phyloP scores from a whole-genome alignment of 2,329 filamentous ascomycete genomes.

The Aspergillus sclerotialis region DNA sequence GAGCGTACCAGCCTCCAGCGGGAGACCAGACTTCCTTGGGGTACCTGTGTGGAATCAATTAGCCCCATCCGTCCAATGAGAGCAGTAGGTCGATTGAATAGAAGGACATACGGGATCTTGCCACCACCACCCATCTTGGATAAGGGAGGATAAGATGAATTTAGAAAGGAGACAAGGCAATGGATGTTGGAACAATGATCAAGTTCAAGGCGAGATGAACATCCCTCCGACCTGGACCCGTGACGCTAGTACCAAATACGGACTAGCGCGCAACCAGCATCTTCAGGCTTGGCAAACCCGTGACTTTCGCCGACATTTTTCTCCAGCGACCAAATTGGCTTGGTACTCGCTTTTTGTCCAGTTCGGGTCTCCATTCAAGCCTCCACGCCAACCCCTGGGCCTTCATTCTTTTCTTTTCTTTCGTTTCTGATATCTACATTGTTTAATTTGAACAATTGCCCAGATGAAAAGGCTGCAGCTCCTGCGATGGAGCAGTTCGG shows the following conservation, averaged over 20 bases:
- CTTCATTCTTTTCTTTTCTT: constrained; percentile 12
- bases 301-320: constrained; percentile 33
- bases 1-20: constrained; percentile 92
- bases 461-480: constrained; percentile 47
- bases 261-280: constrained; percentile 19
- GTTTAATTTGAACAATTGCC: constrained; percentile 14
- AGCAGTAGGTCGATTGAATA: constrained; percentile 31
- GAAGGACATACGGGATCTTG: constrained; percentile 57
- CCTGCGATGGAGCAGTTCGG: constrained; percentile 46
- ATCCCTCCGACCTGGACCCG: constrained; percentile 21
- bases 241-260: constrained; percentile 15
- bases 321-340: constrained; percentile 19
- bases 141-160: constrained; percentile 16
- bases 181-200: constrained; percentile 17
- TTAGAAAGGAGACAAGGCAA: constrained; percentile 14
- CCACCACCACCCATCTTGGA: constrained; percentile 65
- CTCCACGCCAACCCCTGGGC: constrained; percentile 12
- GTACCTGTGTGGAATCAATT: constrained; percentile 54
- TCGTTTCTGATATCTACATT: constrained; percentile 7
- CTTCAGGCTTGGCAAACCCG: constrained; percentile 25
- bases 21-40: constrained; percentile 99
- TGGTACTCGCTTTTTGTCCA: constrained; percentile 10
- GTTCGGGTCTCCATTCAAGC: constrained; percentile 5
- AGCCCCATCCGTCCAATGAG: constrained; percentile 10
- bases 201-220: constrained; percentile 24